Conservation (phyloP, 371 early-diverging fungal species). For the Ordospora colligata region DNA sequence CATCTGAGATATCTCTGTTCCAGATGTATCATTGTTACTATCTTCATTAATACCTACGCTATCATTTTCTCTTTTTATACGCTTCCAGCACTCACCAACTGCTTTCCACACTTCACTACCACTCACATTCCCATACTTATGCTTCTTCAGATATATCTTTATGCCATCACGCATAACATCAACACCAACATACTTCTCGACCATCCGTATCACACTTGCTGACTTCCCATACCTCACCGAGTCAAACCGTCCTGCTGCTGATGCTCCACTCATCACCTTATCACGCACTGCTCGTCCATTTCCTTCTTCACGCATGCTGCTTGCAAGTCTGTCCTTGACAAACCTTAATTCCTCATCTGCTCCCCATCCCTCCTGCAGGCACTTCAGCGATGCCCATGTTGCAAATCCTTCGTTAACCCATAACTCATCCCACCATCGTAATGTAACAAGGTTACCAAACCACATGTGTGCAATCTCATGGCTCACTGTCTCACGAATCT, state of each 20-base stretch:
- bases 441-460: slow-evolving; percentile 90
- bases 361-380: slow-evolving; percentile 64
- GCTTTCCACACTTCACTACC: slow-evolving; percentile 75
- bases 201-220: slow-evolving; percentile 79
- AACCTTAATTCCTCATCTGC: no score
- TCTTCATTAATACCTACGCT: not conserved
- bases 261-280: slow-evolving; percentile 68
- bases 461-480: slow-evolving; percentile 91
- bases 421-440: slow-evolving; percentile 76
- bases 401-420: slow-evolving; percentile 95
- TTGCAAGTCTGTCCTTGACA: slow-evolving; percentile 66
- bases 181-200: slow-evolving; percentile 68
- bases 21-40: slow-evolving; percentile 63
- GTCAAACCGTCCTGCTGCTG: slow-evolving; percentile 73
- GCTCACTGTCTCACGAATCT: slow-evolving; percentile 71
- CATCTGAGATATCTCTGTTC: slow-evolving; percentile 67
- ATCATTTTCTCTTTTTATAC: no score
- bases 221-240: slow-evolving; percentile 73
- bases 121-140: slow-evolving; percentile 71
- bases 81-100: slow-evolving; percentile 63
- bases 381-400: slow-evolving; percentile 75
- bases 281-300: slow-evolving; percentile 77
- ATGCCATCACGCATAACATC: slow-evolving; percentile 66
- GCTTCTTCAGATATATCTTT: slow-evolving; percentile 68
- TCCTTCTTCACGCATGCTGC: slow-evolving; percentile 68